Evolutionary conservation across 345 rosid species (phyloP), one percentile per base, ranked within the genome.

Genomic region (Laguncularia racemosa): DNA sequence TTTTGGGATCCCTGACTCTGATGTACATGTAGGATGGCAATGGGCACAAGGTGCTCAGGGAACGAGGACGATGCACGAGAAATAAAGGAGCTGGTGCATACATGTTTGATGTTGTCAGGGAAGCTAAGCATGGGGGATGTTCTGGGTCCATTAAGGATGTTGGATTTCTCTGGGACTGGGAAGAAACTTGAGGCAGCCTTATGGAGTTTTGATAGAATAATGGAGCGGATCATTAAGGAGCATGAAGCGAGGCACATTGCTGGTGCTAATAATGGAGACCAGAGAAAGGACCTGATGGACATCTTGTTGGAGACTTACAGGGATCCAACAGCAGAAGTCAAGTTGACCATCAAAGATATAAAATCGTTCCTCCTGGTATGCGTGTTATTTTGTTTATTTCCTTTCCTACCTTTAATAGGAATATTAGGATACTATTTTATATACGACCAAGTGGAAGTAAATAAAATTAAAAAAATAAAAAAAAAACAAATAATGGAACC

Each of bases 101-200:
- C 76, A 49, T 73, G 83, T 43, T 62, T 82, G 71, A 48, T 68
- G 48, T 80, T 71, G 45, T 73, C 83, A 0, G 92, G 84, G 61
- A 88, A 80, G 70, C 60, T 85, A 44, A 67, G 72, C 57, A 66
- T 72, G 6, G 87, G 81, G 16, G 84, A 81, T n/a, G 73, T 88
- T 14, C 71, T 85, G 62, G 96, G 96, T 16, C 91, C 89, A 13
- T 55, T 85, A 44, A 81, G 67, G 59, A 52, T 73, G 16, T 43
- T 85, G 48, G 91, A 85, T 51, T 68, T 81, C 60, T 85, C 83
- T 0, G 81, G 92, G 40, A 80, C 74, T 12, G 86, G 89, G 21
- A 67, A 69, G 77, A 78, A 64, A 67, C 64, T 85, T 14, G 61
- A 59, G 53, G 71, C 75, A 13, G 81, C 76, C 0, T 61, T 75